Conservation (phyloP, 2,329 filamentous ascomycete species). For the Colletotrichum melonis region DNA sequence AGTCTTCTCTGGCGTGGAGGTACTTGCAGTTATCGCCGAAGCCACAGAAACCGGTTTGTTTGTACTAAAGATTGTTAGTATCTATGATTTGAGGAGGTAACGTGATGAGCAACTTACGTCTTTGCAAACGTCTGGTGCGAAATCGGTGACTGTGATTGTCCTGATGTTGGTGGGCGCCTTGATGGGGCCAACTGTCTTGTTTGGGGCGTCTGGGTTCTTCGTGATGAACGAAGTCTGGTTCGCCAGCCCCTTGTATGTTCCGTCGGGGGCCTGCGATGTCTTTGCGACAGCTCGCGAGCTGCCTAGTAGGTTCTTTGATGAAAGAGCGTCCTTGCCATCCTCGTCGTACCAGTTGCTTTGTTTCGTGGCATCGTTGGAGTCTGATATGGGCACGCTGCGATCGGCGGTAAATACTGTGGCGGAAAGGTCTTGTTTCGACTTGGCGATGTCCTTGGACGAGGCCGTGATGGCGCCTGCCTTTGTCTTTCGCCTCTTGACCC, state of each 20-base stretch:
- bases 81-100: no score
- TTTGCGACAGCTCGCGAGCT: constrained; percentile 56
- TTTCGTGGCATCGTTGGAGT: constrained; percentile 89
- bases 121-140: constrained; percentile 93
- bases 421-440: constrained; percentile 54
- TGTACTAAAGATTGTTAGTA: constrained; percentile 37
- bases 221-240: constrained; percentile 81
- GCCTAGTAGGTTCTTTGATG: constrained; percentile 67
- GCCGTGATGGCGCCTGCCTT: constrained; percentile 74
- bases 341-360: constrained; percentile 91
- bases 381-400: constrained; percentile 70
- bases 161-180: constrained; percentile 92
- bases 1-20: constrained; percentile 79
- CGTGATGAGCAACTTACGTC: constrained; percentile 56
- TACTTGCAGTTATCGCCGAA: constrained; percentile 83
- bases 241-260: constrained; percentile 81
- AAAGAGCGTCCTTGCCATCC: constrained; percentile 59
- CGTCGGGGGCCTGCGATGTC: constrained; percentile 56
- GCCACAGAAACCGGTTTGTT: constrained; percentile 69
- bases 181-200: constrained; percentile 81
- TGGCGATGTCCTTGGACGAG: constrained; percentile 62
- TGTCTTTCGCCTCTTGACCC: constrained; percentile 83
- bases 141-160: constrained; percentile 91
- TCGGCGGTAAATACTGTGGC: constrained; percentile 70
- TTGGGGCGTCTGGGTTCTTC: constrained; percentile 81